phyloP scores from a whole-genome alignment of 495 filamentous ascomycete species.

The Xylaria castorea region DNA sequence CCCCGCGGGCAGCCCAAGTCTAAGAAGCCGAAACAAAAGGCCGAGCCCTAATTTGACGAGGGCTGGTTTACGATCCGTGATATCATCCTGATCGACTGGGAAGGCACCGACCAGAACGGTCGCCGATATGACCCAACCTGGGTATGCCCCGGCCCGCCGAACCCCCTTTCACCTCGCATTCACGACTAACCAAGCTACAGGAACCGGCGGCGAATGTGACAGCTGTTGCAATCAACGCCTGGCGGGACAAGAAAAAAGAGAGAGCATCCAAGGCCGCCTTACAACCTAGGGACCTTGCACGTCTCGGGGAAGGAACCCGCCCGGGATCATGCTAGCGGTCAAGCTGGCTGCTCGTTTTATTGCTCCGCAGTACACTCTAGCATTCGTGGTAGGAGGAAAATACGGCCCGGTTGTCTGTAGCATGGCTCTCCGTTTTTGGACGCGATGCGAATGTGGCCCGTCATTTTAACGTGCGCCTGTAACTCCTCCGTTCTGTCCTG shows the following conservation, averaged over 20 bases:
- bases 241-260: slow-evolving; percentile 38
- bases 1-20: neutral
- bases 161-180: neutral
- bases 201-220: slow-evolving; percentile 48
- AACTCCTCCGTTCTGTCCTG: no score
- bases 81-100: slow-evolving; percentile 53
- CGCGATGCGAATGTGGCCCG: no score
- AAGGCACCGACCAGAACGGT: slow-evolving; percentile 44
- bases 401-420: no score
- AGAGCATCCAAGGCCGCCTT: slow-evolving; percentile 16
- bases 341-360: no score
- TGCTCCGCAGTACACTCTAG: no score
- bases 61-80: slow-evolving; percentile 39
- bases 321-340: no score
- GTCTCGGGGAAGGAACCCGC: no score
- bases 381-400: no score
- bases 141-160: slow-evolving; percentile 39
- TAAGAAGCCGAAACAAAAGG: slow-evolving; percentile 14
- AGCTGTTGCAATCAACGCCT: slow-evolving; percentile 39
- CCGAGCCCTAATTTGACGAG: neutral
- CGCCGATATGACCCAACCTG: slow-evolving; percentile 46
- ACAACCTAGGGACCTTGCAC: no score
- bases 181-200: slow-evolving; percentile 32
- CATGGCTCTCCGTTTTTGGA: no score
- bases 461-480: no score